Base-by-base conservation (phyloP, 768 basidiomycete species). In the Lyophyllum decastes region DNA sequence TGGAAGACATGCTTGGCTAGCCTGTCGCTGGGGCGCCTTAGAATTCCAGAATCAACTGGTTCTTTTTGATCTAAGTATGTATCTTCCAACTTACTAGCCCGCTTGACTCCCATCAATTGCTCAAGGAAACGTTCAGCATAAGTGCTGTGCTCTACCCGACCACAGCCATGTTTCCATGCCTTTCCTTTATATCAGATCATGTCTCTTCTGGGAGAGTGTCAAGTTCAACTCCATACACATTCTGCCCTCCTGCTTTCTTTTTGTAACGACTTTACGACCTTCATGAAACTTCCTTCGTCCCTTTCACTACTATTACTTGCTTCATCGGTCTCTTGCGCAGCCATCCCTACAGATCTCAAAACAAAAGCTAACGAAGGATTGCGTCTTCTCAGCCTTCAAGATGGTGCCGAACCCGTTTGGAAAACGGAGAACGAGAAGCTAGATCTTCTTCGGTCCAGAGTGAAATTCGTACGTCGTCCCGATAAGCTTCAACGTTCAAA, bases 361-460 rank as follows among this genome's bases (percentile, higher is more conserved):
- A 9, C 8, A 7, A 3, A 3, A 38, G 8, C 50, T 4, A 49
- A 43, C 1, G 33, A 56, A 14, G 59, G 59, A 17, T 45, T 61
- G 2, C 59, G 59, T 35, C 55, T 61, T 10, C 49, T 61, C 26
- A 52, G 49, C 25, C 55, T 61, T 34, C 9, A 47, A 27, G 46
- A 56, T 27, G 59, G 59, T 8, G 51, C 40, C 8, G 59, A 61
- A 2, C 59, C 59, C 2, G 55, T 56, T 3, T 61, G 59, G 59
- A 61, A 57, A 43, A 55, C 59, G 19, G 59, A 61, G 34, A 49
- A 56, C 11, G 59, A 61, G 26, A 61, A 49, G 26, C 40, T 57
- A 6, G 55, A 53, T 6, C 55, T 61, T n/a, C 30, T 56, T 5
- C 55, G 59, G 19, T 26, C 54, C 7, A 22, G 35, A 6, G 8